Base-by-base conservation (phyloP, 352 stramenopile species). In the Phytophthora pinifolia region DNA sequence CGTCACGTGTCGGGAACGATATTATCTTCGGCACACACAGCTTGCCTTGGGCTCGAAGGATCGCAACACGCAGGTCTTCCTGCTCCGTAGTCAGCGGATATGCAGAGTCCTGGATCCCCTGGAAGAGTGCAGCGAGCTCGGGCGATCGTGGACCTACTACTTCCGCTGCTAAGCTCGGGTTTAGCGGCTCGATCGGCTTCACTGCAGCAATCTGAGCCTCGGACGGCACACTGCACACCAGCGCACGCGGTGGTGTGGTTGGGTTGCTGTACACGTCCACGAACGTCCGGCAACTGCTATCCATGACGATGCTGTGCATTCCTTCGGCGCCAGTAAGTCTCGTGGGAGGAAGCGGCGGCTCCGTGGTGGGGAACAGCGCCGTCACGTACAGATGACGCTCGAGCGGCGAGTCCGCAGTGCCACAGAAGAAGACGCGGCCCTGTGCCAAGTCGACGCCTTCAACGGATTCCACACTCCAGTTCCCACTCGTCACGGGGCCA, bases 311-410 rank as follows among this genome's bases (percentile, higher is more conserved):
- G 58, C 57, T 89, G 76, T 98, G 90, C 77, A 97, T 94, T 20
- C 90, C 92, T 34, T 79, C 61, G 18, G 79, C 83, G 15, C 54
- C 53, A 22, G 92, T 98, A 37, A 98, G 60, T 31, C 82, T 73
- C 17, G 88, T 74, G 2, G 53, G 54, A 6, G 75, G 85, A 46
- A 65, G 67, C n/a, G 64, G 60, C 9, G 92, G 56, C 3, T 51
- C 54, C 41, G 62, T 58, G 0, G 58, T 60, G 2, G 78, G 70
- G 25, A 79, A 83, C 20, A 94, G 61, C 34, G 74, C 77, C 32
- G 84, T 82, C 59, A 90, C 86, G 65, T 97, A 98, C 37, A 98
- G 62, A 61, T 98, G 92, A 62, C 84, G 75, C 70, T 98, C 90
- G n/a, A 96, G 70, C 0, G 89, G 78, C 13, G 86, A 92, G 59